Percentiles rank a stretch among this genome's conserved stretches.
Evolutionary conservation across 1,139 yeast species (phyloP).

Genomic region (Trichomonascaceae sp.): DNA sequence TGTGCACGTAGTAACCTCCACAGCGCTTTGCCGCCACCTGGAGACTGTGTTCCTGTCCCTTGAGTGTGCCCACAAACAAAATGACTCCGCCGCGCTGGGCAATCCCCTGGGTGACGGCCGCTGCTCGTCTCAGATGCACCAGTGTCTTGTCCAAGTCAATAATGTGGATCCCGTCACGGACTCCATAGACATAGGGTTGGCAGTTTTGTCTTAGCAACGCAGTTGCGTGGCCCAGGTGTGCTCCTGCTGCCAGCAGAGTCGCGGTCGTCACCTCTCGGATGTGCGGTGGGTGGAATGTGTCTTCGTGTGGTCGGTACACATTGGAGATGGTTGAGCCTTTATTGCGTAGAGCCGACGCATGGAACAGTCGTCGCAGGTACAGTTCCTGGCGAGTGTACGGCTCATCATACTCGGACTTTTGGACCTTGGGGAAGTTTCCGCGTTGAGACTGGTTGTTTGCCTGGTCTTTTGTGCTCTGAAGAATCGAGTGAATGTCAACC

Average conservation of each 20-base stretch:
- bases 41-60: slow-evolving; percentile 63
- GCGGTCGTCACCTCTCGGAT: slow-evolving; percentile 49
- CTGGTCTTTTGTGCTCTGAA: slow-evolving; percentile 4
- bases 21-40: slow-evolving; percentile 70
- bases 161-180: slow-evolving; percentile 75
- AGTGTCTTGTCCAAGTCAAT: slow-evolving; percentile 82
- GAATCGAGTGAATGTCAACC: slow-evolving; percentile 5
- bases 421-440: slow-evolving; percentile 27
- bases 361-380: slow-evolving; percentile 53
- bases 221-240: slow-evolving; percentile 85
- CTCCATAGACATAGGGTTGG: slow-evolving; percentile 80
- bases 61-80: slow-evolving; percentile 72
- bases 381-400: slow-evolving; percentile 68
- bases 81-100: slow-evolving; percentile 77
- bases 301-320: slow-evolving; percentile 59
- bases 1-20: slow-evolving; percentile 68
- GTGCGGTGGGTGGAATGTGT: slow-evolving; percentile 44
- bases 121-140: slow-evolving; percentile 61
- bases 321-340: slow-evolving; percentile 52
- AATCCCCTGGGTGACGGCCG: slow-evolving; percentile 66
- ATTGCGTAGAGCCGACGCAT: slow-evolving; percentile 36
- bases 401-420: slow-evolving; percentile 26
- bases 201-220: slow-evolving; percentile 72
- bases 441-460: slow-evolving; percentile 17
- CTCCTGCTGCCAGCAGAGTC: slow-evolving; percentile 78